Percentiles rank a stretch among this genome's conserved stretches.
Evolutionary conservation across 148 eudicot genomes (phyloP).

Genomic region (Rhododendron kiyosumense): DNA sequence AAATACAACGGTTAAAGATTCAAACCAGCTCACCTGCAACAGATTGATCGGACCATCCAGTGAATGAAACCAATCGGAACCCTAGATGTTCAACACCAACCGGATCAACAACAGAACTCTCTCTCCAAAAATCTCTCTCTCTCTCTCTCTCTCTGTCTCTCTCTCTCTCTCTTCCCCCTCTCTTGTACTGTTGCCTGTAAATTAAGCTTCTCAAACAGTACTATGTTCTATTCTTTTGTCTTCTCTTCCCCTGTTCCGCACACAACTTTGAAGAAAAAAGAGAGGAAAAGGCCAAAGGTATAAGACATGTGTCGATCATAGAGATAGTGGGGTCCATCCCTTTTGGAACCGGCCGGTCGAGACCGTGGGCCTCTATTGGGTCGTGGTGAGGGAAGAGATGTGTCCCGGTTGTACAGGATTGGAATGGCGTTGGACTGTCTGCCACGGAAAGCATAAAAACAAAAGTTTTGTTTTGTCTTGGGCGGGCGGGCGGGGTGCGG

Average conservation of each 20-base stretch:
- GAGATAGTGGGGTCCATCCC: neutral
- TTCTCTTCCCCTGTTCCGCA: neutral
- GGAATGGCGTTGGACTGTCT: neutral
- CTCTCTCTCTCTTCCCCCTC: neutral
- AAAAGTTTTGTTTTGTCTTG: neutral
- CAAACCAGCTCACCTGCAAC: neutral
- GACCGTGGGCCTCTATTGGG: neutral
- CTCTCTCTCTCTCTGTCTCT: neutral
- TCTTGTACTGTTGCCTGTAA: neutral
- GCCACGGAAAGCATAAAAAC: constrained; percentile 12
- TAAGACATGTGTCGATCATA: neutral
- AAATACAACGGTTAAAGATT: neutral
- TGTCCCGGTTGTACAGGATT: neutral
- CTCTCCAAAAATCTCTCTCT: neutral
- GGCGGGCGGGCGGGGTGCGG: neutral
- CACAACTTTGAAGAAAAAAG: neutral
- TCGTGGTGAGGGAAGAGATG: neutral
- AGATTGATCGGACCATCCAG: neutral
- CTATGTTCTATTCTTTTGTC: neutral
- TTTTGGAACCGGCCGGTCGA: neutral
- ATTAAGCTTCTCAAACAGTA: neutral
- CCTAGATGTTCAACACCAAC: neutral
- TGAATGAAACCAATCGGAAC: neutral
- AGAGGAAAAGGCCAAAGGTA: neutral
- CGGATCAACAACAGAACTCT: neutral